Base-by-base conservation (phyloP, 805 yeast species). In the Candida verbasci region DNA sequence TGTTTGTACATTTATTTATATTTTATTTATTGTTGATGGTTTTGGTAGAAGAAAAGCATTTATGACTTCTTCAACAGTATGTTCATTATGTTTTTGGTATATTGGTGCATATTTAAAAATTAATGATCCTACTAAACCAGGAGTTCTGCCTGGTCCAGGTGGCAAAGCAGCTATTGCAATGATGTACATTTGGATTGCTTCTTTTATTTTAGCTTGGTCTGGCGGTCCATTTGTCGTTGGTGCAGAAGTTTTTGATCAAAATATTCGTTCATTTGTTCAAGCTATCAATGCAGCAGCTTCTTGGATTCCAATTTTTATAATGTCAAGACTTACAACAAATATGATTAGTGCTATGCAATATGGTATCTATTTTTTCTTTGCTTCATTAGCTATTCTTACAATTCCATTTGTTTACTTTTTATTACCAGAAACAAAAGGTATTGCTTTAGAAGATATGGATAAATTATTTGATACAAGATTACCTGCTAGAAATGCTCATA, bases 1-100 rank as follows among this genome's bases (percentile, higher is more conserved):
- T 40, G 40, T 54, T 4, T 57, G 72, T 9, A 76, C 80, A 6
- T 68, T 74, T 40, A 37, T 70, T 24, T 50, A 69, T 43, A 80
- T 80, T 0, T 70, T 76, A 55, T 73, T 76, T 48, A 44, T 76
- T 31, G 70, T 76, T 45, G 82, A 76, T 48, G 53, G 60, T 50
- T 48, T 76, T 27, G 82, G 81, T 11, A 62, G 81, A 54, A 64
- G 76, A 46, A 60, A 53, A 29, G 62, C 77, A 3, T 53, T 77
- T 29, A 73, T 64, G 65, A 41, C 48, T 17, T 56, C 65, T 14
- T 55, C 68, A 18, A 39, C 60, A 26, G 53, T 39, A 47, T 70
- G 20, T 65, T 65, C 52, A 49, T 56, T 39, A 62, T 66, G 41
- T 52, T 72, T 22, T 62, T 68, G 45, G 70, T 62, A 20, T 62